Evolutionary conservation across 495 filamentous ascomycete species (phyloP), one percentile per base, ranked within the genome.

Genomic region (Trypethelium eluteriae): DNA sequence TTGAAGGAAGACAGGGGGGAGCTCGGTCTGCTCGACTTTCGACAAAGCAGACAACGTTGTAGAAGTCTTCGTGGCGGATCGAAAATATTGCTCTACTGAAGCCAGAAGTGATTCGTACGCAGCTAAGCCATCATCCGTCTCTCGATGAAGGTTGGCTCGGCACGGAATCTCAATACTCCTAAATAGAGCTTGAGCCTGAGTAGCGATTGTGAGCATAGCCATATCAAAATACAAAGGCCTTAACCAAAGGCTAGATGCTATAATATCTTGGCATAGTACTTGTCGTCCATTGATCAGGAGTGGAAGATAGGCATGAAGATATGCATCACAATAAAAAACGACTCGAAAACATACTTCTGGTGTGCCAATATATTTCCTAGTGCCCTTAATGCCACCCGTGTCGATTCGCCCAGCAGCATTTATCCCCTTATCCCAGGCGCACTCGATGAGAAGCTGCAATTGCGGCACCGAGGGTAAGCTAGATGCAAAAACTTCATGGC

Each of bases 331-430:
- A 25, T 25, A 25, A 25, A 25, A 25, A 25, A 25, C 25, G 25
- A 25, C 25, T 25, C 25, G 36, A 39, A 34, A 47, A 64, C 10
- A 14, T 47, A 64, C 62, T 81, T 98, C 93, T 35, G 92, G 87
- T 5, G 94, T 97, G 63, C 93, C 93, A 75, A 98, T 96, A 69
- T 92, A 96, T 72, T 96, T 97, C 47, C 94, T 84, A 0, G 93
- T 96, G 2, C 90, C 89, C 65, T 77, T 83, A 69, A 98, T 88
- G 2, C 92, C 91, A n/a, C 93, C 93, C 2, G 92, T 96, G 75
- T 96, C 90, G 4, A 84, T 69, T 44, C 90, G 82, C 0, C 89
- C 91, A 35, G 81, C 78, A 25, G 80, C 75, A 73, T 96, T 94
- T 73, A 92, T 89, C 3, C 91, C 92, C 74, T 79, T 80, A 72